phyloP scores from a whole-genome alignment of 139 green algal species.

The Chlamydomonas sp. region DNA sequence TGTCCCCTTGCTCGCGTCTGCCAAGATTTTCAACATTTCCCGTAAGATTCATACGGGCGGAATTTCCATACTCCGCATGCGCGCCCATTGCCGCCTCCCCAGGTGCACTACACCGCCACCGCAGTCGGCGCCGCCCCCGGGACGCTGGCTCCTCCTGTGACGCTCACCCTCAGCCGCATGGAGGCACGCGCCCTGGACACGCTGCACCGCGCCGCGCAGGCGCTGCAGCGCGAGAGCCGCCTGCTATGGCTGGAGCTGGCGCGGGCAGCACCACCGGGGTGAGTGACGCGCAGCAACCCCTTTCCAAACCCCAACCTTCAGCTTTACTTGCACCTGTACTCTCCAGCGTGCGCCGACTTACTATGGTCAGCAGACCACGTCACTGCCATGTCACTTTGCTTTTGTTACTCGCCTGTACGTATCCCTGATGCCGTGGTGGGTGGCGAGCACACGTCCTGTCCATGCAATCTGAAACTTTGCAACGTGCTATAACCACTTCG shows the following conservation, averaged over 20 bases:
- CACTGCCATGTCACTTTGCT: too few species aligned
- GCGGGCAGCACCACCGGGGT: not conserved
- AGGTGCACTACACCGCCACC: constrained; percentile 29
- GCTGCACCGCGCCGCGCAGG: constrained; percentile 21
- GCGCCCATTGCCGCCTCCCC: not conserved
- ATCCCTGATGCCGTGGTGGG: too few species aligned
- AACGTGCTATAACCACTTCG: too few species aligned
- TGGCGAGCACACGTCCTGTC: too few species aligned
- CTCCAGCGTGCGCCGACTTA: too few species aligned
- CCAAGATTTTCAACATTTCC: too few species aligned
- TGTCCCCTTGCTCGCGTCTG: too few species aligned
- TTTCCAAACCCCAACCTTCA: not conserved
- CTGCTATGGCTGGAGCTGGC: constrained; percentile 29
- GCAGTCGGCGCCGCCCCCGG: not conserved
- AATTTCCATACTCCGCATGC: not conserved
- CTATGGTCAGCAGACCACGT: too few species aligned
- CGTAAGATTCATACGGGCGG: too few species aligned
- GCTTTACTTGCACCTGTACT: too few species aligned
- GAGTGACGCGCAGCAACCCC: not conserved
- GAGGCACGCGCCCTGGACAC: constrained; percentile 15
- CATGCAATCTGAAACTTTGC: too few species aligned
- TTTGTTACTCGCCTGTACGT: too few species aligned
- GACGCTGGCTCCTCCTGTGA: not conserved
- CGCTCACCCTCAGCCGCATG: constrained; percentile 5
- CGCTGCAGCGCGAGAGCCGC: not conserved